phyloP scores from a whole-genome alignment of 345 rosid species.

The Cardamine resedifolia region DNA sequence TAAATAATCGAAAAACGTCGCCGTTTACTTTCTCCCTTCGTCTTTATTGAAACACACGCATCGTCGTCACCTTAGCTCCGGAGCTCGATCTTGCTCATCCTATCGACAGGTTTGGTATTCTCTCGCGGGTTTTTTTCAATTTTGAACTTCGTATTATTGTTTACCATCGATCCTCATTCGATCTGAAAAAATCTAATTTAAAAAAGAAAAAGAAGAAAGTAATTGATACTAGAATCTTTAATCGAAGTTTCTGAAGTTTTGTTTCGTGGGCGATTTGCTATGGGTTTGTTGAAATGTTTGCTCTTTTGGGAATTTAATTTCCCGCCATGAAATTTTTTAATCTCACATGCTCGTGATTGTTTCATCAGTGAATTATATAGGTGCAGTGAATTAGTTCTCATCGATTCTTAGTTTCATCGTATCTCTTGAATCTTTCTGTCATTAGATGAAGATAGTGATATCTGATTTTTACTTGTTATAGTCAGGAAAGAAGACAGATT shows the following conservation, averaged over 20 bases:
- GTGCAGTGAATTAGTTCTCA: neutral
- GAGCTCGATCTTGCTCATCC: conserved; percentile 29
- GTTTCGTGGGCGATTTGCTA: neutral
- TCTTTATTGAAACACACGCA: neutral
- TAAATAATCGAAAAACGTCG: no score
- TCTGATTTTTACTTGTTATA: neutral
- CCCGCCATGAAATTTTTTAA: neutral
- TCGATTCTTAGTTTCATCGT: neutral
- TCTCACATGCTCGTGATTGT: no score
- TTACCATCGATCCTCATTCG: neutral
- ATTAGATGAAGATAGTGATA: neutral
- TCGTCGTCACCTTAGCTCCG: conserved; percentile 25
- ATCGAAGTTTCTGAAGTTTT: neutral
- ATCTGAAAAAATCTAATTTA: neutral
- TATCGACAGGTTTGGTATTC: conserved; percentile 18
- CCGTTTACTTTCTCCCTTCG: neutral
- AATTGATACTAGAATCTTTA: conserved; percentile 6
- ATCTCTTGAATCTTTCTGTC: neutral
- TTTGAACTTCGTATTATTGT: neutral
- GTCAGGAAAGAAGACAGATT: neutral
- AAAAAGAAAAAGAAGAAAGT: neutral
- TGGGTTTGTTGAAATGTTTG: neutral
- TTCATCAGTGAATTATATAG: neutral
- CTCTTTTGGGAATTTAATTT: neutral
- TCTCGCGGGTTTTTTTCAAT: neutral